Evolutionary conservation across 1,139 yeast genomes (phyloP).

Genomic region (Hanseniaspora uvarum): DNA sequence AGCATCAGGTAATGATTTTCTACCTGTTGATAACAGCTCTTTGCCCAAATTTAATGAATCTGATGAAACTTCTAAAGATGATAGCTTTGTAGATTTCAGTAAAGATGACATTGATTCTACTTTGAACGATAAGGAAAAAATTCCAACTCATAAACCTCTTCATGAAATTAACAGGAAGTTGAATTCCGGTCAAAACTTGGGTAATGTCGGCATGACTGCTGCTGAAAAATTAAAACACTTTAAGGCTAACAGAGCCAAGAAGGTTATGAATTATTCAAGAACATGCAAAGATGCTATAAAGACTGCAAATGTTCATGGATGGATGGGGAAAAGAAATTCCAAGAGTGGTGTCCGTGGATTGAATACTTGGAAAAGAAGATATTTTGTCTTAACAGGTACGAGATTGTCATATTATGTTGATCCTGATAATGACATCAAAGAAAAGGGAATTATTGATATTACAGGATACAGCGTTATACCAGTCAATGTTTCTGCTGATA

Average conservation of each 20-base stretch:
- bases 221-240: neutral
- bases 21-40: neutral
- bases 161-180: neutral
- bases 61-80: neutral
- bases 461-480: conserved; percentile 89
- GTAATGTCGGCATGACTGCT: conserved; percentile 15
- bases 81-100: conserved; percentile 1
- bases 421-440: conserved; percentile 63
- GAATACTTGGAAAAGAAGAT: conserved; percentile 84
- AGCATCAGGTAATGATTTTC: neutral
- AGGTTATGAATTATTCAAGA: conserved; percentile 62
- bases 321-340: conserved; percentile 71
- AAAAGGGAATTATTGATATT: conserved; percentile 87
- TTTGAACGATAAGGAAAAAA: neutral
- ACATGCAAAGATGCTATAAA: conserved; percentile 71
- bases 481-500: conserved; percentile 23
- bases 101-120: neutral
- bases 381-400: conserved; percentile 84
- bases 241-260: conserved; percentile 28
- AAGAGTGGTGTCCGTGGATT: conserved; percentile 58
- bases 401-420: conserved; percentile 77
- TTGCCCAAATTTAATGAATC: neutral
- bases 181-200: conserved; percentile 21
- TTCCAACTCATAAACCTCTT: neutral
- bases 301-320: conserved; percentile 72